Percentiles rank a stretch among this genome's conserved stretches.
These are phyloP conservation scores for Syzygium aqueum DNA, from an alignment of 345 rosid genomes.

Conservation along the genomic window DNA sequence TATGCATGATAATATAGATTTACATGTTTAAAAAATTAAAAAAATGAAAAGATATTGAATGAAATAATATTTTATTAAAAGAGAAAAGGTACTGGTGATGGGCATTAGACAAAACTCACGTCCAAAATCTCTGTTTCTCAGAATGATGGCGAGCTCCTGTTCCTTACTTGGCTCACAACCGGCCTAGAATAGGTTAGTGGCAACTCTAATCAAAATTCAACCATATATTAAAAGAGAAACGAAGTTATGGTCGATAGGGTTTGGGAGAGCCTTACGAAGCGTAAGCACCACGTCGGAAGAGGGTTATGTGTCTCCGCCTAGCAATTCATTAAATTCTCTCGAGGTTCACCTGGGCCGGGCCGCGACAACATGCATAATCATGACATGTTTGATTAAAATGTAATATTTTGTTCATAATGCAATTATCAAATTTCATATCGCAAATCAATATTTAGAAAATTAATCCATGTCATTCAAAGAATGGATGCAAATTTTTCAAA, in stretches of 20 bases:
- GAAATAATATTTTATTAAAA: neutral
- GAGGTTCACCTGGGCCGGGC: neutral
- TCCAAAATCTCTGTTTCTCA: neutral
- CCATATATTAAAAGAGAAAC: too few species aligned
- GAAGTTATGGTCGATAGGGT: neutral
- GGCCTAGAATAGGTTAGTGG: neutral
- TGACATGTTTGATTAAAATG: too few species aligned
- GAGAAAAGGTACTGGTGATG: neutral
- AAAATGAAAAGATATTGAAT: neutral
- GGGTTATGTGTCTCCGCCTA: neutral
- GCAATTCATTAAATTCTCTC: neutral
- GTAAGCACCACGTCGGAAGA: neutral
- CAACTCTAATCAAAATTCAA: too few species aligned
- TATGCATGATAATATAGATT: too few species aligned
- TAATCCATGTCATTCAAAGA: neutral
- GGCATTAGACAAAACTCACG: neutral
- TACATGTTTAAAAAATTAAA: neutral
- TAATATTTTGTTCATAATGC: neutral
- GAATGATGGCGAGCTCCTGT: too few species aligned
- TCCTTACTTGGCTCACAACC: neutral
- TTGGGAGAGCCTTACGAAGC: neutral
- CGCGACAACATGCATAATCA: neutral
- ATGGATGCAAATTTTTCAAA: accelerated
- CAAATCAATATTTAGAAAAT: neutral
- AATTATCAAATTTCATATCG: too few species aligned